These are phyloP conservation scores for Gossypium stocksii DNA, from an alignment of 345 rosid genomes.

Conservation along the genomic window DNA sequence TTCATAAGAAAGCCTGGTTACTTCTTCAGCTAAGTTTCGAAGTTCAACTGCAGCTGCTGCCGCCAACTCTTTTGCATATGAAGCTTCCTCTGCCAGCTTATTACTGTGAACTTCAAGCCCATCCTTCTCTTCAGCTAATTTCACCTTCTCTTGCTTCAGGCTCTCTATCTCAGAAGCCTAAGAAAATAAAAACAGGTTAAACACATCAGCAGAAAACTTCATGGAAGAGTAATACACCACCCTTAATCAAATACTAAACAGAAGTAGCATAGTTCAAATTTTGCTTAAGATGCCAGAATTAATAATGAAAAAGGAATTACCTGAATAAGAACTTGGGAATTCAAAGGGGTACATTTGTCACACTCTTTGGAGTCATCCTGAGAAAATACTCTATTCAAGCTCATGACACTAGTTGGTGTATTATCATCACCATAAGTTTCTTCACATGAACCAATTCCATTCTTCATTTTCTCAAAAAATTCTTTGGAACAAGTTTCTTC, in stretches of 20 bases:
- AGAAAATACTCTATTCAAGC: constrained; percentile 57
- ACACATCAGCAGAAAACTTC: neutral
- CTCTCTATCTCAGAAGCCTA: constrained; percentile 58
- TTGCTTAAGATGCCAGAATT: constrained; percentile 8
- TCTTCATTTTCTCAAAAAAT: constrained; percentile 14
- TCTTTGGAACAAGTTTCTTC: constrained; percentile 19
- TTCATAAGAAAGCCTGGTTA: constrained; percentile 58
- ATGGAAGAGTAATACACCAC: neutral
- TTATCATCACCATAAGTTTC: constrained; percentile 40
- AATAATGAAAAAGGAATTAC: constrained; percentile 21
- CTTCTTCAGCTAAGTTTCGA: constrained; percentile 63
- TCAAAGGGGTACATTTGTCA: constrained; percentile 27
- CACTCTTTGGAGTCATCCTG: constrained; percentile 54
- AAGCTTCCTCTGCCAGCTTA: constrained; percentile 61
- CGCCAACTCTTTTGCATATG: constrained; percentile 70
- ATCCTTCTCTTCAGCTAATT: constrained; percentile 48
- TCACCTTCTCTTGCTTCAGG: constrained; percentile 49
- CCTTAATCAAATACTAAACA: constrained; percentile 4
- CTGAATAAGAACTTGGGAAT: constrained; percentile 48
- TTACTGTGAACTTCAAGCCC: constrained; percentile 47
- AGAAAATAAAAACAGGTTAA: constrained; percentile 6
- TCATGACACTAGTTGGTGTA: constrained; percentile 59
- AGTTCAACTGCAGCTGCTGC: constrained; percentile 71
- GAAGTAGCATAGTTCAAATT: constrained; percentile 3
- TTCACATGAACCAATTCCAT: constrained; percentile 29